Percentiles rank a stretch among this genome's conserved stretches.
phyloP scores from a whole-genome alignment of 108 stramenopile genomes.

The Cyclotella sp. region DNA sequence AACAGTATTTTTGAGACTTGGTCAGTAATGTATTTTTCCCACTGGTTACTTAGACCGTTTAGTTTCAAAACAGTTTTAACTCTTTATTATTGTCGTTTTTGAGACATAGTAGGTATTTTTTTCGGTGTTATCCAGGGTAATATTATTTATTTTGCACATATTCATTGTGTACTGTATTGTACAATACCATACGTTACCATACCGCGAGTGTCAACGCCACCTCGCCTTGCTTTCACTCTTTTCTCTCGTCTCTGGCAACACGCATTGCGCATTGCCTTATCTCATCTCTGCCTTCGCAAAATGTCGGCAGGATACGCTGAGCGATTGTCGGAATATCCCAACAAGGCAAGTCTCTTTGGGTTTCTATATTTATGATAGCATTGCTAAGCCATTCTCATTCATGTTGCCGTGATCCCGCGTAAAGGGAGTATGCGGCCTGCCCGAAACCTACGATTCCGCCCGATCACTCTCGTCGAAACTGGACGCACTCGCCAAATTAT shows the following conservation, averaged over 20 bases:
- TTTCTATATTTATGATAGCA: background rate
- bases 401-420: conserved; percentile 13
- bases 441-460: conserved; percentile 75
- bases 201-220: no score
- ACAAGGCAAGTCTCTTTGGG: conserved; percentile 57
- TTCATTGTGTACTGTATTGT: no score
- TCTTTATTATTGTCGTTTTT: no score
- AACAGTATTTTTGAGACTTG: no score
- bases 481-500: conserved; percentile 55
- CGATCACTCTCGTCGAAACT: conserved; percentile 65
- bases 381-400: background rate
- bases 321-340: conserved; percentile 47
- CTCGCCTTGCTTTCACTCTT: no score
- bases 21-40: no score
- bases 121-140: no score
- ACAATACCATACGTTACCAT: no score
- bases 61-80: no score
- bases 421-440: conserved; percentile 87
- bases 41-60: no score
- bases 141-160: no score
- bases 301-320: conserved; percentile 56
- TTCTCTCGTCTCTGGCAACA: background rate
- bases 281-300: background rate
- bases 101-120: no score
- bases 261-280: background rate